Evolutionary conservation across 2,329 filamentous ascomycete species (phyloP).

Genomic region (Cytospora chrysosperma): DNA sequence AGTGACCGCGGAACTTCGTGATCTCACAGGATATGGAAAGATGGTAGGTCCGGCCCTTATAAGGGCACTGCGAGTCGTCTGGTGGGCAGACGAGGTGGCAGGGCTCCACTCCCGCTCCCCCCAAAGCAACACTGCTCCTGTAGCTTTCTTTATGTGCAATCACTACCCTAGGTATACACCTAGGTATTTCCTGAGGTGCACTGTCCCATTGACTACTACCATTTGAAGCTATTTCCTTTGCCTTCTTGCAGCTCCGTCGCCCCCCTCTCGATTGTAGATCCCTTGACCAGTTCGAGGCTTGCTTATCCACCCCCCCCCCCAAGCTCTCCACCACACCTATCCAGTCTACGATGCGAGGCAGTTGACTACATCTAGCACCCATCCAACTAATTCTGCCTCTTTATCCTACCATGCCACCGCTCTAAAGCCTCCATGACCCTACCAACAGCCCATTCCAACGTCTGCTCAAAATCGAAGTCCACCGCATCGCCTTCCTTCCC

Average conservation of each 20-base stretch:
- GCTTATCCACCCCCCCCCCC: neutral
- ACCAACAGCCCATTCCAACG: conserved; percentile 68
- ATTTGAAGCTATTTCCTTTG: neutral
- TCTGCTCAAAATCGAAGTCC: conserved; percentile 59
- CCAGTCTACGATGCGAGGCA: neutral
- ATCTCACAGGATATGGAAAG: neutral
- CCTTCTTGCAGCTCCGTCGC: neutral
- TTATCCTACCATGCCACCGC: neutral
- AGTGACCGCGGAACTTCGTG: neutral
- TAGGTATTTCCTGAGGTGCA: neutral
- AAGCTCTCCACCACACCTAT: too few relatives aligned
- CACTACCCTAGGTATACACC: too few relatives aligned
- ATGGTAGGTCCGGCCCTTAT: neutral
- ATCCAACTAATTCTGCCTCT: neutral
- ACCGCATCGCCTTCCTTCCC: conserved; percentile 44
- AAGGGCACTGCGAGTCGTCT: neutral
- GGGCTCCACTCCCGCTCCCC: neutral
- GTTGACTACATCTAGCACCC: neutral
- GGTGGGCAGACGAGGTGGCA: neutral
- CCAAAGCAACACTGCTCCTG: neutral
- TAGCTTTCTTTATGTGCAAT: neutral
- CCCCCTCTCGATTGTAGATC: neutral
- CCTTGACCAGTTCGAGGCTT: neutral
- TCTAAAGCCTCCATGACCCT: conserved; percentile 52
- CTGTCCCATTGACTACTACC: neutral